These are phyloP conservation scores for Saccharomycopsis hybrid DNA, from an alignment of 1,139 yeast species.

Conservation along the genomic window DNA sequence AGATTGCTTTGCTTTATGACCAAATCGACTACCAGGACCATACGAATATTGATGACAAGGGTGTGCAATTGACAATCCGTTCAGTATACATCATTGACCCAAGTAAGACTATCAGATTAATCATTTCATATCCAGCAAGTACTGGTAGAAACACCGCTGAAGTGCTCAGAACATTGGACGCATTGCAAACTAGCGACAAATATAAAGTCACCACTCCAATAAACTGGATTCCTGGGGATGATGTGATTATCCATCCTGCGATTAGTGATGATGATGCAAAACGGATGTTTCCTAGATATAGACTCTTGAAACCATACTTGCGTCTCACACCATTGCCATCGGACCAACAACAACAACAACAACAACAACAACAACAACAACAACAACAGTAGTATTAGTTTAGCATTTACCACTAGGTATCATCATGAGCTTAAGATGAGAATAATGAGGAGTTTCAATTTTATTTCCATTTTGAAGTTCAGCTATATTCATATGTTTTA, in stretches of 20 bases:
- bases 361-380: too few species aligned
- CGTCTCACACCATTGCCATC: constrained; percentile 36
- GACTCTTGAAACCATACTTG: constrained; percentile 73
- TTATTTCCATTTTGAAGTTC: too few species aligned
- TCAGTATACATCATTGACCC: constrained; percentile 84
- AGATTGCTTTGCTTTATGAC: constrained; percentile 63
- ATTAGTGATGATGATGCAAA: constrained; percentile 68
- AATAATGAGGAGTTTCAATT: too few species aligned
- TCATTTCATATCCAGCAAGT: constrained; percentile 75
- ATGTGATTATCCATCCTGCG: constrained; percentile 74
- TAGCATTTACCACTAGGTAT: too few species aligned
- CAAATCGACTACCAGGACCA: constrained; percentile 72
- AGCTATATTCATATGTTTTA: too few species aligned
- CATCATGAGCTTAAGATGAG: too few species aligned
- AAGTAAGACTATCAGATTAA: constrained; percentile 63
- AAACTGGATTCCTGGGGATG: constrained; percentile 84
- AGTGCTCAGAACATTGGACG: constrained; percentile 73
- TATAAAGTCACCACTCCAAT: constrained; percentile 74
- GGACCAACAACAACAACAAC: neutral
- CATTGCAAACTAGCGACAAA: constrained; percentile 69
- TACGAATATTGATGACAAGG: constrained; percentile 36
- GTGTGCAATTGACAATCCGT: constrained; percentile 61
- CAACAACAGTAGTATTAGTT: too few species aligned
- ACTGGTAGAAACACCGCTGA: constrained; percentile 88
- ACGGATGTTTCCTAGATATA: constrained; percentile 67